Evolutionary conservation across 345 rosid genomes (phyloP), one percentile per base, ranked within the genome.

Genomic region (Hibiscus trionum): DNA sequence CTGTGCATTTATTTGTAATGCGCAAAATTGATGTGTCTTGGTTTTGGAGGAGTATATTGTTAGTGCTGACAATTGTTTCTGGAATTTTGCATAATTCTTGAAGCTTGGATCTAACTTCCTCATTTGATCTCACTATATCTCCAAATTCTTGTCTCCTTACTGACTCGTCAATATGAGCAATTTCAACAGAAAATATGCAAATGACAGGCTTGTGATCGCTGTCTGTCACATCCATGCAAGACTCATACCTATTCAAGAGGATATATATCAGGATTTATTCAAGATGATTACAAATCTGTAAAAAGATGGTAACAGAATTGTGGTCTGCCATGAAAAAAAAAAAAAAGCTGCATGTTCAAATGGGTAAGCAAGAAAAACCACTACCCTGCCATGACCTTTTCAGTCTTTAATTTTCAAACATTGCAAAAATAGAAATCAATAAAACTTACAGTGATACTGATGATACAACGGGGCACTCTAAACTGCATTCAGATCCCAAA

Each of bases 181-280:
- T 74, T 72, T 87, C 86, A 42, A 88, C 81, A 69, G 68, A 76
- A 70, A 88, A 90, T 69, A 86, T 58, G 76, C 93, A 88, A 42
- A 91, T 86, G 26, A 90, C 91, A 7, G 96, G 96, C 82, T 90
- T 90, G 86, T 90, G 93, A 78, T 90, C 96, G 80, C 96, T 90
- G 84, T 88, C 96, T 31, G 85, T 83, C 37, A 90, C 96, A 64
- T 88, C 96, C 93, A 90, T 87, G 88, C 84, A 80, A 12, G 96
- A 85, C 72, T 83, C 91, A 19, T 90, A 90, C 88, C 96, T 90
- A 63, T 49, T 24, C 9, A 81, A 75, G 24, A 39, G 26, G 55
- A 31, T 31, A 72, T 47, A 73, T 17, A 29, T 82, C 57, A 73
- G 26, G 42, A n/a, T 11, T 37, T 31, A 39, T 46, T 66, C 11